These are phyloP conservation scores for Pseudogymnoascus sp. DNA, from an alignment of 2,329 filamentous ascomycete genomes.

Conservation along the genomic window DNA sequence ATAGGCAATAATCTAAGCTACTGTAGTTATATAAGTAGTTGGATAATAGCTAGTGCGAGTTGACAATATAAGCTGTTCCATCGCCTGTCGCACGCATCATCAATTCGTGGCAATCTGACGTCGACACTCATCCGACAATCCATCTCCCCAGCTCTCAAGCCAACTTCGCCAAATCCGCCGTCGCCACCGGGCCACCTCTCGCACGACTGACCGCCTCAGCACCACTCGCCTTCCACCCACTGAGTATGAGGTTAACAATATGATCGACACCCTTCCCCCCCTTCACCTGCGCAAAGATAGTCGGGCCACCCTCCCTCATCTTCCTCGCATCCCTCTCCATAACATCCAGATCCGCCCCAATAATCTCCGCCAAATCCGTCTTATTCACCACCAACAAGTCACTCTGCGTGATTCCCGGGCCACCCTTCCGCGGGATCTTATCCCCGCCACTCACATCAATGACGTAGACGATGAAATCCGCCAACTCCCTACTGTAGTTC, in stretches of 20 bases:
- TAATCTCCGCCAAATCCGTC: slow-evolving; percentile 83
- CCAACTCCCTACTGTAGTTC: slow-evolving; percentile 91
- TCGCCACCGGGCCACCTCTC: slow-evolving; percentile 51
- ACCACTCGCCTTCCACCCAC: slow-evolving; percentile 87
- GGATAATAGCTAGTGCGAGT: background rate
- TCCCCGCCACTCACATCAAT: slow-evolving; percentile 96
- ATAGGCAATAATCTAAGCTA: background rate
- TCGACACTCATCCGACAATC: background rate
- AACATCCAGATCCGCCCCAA: slow-evolving; percentile 82
- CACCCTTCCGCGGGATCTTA: slow-evolving; percentile 93
- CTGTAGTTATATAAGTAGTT: background rate
- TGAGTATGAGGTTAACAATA: slow-evolving; percentile 81
- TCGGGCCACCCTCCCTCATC: slow-evolving; percentile 93
- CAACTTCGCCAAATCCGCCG: slow-evolving; percentile 25
- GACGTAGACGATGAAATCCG: slow-evolving; percentile 97
- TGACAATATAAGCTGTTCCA: background rate
- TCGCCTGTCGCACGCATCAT: background rate
- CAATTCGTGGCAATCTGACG: background rate
- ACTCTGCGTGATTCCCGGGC: slow-evolving; percentile 93
- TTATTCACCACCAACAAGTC: slow-evolving; percentile 95
- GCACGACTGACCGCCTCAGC: slow-evolving; percentile 55
- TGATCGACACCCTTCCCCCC: slow-evolving; percentile 75
- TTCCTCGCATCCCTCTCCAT: slow-evolving; percentile 94
- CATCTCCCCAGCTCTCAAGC: background rate
- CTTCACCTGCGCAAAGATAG: slow-evolving; percentile 97